Conservation (phyloP, 1,284 basidiomycete genomes). For the Neolentinus lepideus region DNA sequence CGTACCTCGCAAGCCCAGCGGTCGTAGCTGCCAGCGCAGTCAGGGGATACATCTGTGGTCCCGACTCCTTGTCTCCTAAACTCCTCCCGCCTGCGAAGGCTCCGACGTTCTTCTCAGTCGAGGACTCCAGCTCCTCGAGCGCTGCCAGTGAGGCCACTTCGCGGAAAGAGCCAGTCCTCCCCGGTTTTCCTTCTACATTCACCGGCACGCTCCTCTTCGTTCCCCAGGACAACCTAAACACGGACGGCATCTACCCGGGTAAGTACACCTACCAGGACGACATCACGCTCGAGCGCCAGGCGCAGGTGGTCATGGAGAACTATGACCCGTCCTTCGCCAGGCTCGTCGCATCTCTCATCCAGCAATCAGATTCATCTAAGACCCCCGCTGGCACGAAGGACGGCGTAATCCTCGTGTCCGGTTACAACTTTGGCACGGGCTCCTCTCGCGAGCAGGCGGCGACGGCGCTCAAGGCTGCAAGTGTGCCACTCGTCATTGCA, state of each 20-base stretch:
- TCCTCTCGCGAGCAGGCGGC: conserved; percentile 99
- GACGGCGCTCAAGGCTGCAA: conserved; percentile 92
- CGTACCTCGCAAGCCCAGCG: conserved; percentile 93
- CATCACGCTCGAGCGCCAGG: conserved; percentile 92
- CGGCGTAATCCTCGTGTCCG: conserved; percentile 82
- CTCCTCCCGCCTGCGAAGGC: conserved; percentile 45
- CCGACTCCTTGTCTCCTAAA: conserved; percentile 58
- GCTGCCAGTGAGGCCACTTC: conserved; percentile 20
- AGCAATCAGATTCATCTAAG: conserved; percentile 13
- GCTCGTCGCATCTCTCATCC: conserved; percentile 57
- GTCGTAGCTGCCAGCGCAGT: conserved; percentile 95
- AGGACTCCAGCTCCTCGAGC: conserved; percentile 5
- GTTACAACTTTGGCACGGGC: conserved; percentile 99
- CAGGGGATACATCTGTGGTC: conserved; percentile 87
- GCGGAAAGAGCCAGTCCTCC: conserved; percentile 54
- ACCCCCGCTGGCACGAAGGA: conserved; percentile 26
- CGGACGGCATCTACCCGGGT: conserved; percentile 97
- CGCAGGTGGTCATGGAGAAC: conserved; percentile 99
- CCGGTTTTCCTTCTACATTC: conserved; percentile 82
- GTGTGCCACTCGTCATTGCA: conserved; percentile 89
- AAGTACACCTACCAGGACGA: conserved; percentile 99
- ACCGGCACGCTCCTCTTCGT: conserved; percentile 83
- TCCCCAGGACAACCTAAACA: conserved; percentile 97
- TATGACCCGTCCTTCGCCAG: conserved; percentile 88
- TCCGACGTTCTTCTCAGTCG: conserved; percentile 45